A percentile compares a stretch with the other conserved stretches of the same genome.
phyloP scores from a whole-genome alignment of 208 protist species.

The Trypanosoma grayi region DNA sequence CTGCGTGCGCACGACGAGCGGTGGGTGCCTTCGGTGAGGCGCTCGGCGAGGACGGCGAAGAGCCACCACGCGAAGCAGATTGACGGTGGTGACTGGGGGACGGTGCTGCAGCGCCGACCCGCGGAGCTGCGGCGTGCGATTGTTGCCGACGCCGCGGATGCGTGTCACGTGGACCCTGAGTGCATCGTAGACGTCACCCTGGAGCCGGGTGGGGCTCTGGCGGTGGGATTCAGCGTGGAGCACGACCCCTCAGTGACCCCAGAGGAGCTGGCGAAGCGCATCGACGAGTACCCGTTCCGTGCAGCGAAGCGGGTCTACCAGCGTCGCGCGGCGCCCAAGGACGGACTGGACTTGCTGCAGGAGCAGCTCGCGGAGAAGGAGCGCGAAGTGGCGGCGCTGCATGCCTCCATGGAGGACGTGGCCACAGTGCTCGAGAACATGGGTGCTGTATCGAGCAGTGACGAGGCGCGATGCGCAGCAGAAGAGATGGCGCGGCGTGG shows the following conservation, averaged over 20 bases:
- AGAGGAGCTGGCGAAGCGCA: conserved; percentile 22
- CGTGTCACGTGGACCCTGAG: conserved; percentile 33
- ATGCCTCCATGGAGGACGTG: not conserved
- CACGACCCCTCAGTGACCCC: conserved; percentile 20
- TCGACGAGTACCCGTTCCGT: conserved; percentile 31
- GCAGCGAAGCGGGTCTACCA: conserved; percentile 18
- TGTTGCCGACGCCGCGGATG: conserved; percentile 25
- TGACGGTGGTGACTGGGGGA: conserved; percentile 33
- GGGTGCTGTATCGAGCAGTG: not conserved
- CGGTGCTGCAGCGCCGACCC: conserved; percentile 35
- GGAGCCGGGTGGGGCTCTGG: conserved; percentile 26
- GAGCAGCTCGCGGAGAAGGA: not conserved
- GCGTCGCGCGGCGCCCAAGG: conserved; percentile 16
- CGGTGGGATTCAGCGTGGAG: conserved; percentile 32
- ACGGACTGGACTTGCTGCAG: conserved; percentile 11
- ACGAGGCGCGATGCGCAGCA: not conserved
- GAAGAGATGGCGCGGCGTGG: not conserved
- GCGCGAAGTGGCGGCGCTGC: not conserved
- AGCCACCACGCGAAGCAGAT: conserved; percentile 28
- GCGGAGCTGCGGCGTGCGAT: conserved; percentile 34
- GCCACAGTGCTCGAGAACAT: not conserved
- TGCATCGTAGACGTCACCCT: conserved; percentile 27
- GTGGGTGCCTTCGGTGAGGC: not conserved
- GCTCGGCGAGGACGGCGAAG: not conserved
- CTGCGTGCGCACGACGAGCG: conserved; percentile 23